Percentiles rank a stretch among this genome's conserved stretches.
phyloP scores from a whole-genome alignment of 1,284 basidiomycete genomes.

The Tilletia caries region DNA sequence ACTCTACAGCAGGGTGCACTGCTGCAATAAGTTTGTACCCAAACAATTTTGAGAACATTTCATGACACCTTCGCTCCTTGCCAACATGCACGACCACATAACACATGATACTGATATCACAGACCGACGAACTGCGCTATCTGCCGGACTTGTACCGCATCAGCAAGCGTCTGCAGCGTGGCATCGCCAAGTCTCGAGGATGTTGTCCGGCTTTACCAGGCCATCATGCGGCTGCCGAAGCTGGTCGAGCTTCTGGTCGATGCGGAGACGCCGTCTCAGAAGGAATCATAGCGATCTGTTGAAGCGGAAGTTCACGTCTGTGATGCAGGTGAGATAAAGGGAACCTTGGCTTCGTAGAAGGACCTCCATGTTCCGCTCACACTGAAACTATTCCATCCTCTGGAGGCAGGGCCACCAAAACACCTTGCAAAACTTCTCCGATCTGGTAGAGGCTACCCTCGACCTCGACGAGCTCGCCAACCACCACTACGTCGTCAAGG shows the following conservation, averaged over 20 bases:
- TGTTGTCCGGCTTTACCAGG: slow-evolving; percentile 90
- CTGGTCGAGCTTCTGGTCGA: slow-evolving; percentile 62
- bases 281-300: slow-evolving; percentile 27
- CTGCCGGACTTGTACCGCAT: slow-evolving; percentile 95
- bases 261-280: slow-evolving; percentile 54
- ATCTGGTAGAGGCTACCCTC: slow-evolving; percentile 93
- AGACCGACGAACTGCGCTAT: slow-evolving; percentile 79
- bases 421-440: slow-evolving; percentile 63
- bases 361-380: too few species aligned
- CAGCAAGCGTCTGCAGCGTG: slow-evolving; percentile 85
- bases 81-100: too few species aligned
- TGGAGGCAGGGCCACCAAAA: slow-evolving; percentile 18
- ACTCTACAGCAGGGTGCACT: too few species aligned
- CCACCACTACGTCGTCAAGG: slow-evolving; percentile 89
- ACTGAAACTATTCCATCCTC: background rate
- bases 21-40: too few species aligned
- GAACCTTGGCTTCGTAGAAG: too few species aligned
- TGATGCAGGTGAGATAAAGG: slow-evolving; percentile 27
- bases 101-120: too few species aligned
- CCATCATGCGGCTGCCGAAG: slow-evolving; percentile 66
- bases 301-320: slow-evolving; percentile 35
- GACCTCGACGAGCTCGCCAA: slow-evolving; percentile 78
- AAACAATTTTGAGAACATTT: too few species aligned
- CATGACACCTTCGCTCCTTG: too few species aligned
- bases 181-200: slow-evolving; percentile 83